A percentile compares a stretch with the other conserved stretches of the same genome.
Evolutionary conservation across 306 rosid species (phyloP).

Genomic region (Oemleria cerasiformis): DNA sequence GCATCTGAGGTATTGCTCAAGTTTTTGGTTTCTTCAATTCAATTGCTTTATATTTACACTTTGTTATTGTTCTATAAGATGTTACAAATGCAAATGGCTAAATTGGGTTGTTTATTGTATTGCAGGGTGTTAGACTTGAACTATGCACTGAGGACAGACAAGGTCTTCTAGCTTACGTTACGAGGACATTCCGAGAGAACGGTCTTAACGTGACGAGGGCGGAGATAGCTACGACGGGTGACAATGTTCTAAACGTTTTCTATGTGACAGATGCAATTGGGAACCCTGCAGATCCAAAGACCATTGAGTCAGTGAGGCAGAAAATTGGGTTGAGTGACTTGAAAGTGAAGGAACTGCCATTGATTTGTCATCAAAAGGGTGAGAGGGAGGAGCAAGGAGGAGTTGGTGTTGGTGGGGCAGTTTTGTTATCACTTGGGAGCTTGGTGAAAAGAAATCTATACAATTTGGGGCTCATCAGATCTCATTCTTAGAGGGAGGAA

Average conservation of each 20-base stretch:
- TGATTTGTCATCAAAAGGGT: conserved; percentile 33
- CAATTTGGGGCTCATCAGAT: conserved; percentile 78
- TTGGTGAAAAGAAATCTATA: conserved; percentile 79
- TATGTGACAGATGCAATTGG: conserved; percentile 81
- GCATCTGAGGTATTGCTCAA: conserved; percentile 63
- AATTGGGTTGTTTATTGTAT: conserved; percentile 6
- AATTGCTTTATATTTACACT: background rate
- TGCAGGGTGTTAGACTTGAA: conserved; percentile 79
- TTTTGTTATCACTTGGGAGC: conserved; percentile 79
- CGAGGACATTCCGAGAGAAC: conserved; percentile 86
- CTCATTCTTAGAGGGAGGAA: conserved; percentile 50
- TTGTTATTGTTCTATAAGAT: background rate
- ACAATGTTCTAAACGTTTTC: conserved; percentile 57
- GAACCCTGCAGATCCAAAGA: conserved; percentile 48
- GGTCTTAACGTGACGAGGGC: conserved; percentile 87
- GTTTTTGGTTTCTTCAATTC: background rate
- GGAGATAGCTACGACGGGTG: conserved; percentile 60
- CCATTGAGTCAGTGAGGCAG: conserved; percentile 67
- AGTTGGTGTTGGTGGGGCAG: conserved; percentile 84
- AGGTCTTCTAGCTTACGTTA: conserved; percentile 79
- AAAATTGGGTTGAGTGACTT: conserved; percentile 62
- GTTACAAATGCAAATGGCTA: background rate
- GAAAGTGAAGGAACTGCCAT: conserved; percentile 73
- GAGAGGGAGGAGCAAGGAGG: conserved; percentile 55
- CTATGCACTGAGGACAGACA: conserved; percentile 54